Base-by-base conservation (phyloP, 768 basidiomycete species). In the Lyophyllum decastes region DNA sequence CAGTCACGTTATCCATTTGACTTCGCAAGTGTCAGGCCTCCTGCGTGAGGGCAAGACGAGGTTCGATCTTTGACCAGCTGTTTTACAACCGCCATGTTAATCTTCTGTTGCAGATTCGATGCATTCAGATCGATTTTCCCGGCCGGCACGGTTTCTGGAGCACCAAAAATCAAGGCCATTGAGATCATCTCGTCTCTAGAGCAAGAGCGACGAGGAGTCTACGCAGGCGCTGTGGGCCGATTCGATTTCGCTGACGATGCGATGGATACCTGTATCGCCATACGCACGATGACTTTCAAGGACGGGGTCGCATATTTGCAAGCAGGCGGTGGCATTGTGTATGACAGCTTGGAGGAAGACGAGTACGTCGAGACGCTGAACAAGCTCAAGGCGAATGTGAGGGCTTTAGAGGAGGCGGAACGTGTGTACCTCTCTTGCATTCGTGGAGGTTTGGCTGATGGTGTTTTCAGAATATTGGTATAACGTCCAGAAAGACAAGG, bases 121-220 rank as follows among this genome's bases (percentile, higher is more conserved):
- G 97, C 97, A 0, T 98, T 99, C 83, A 86, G 96, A 10, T 98
- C 96, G 22, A 98, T 99, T 62, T 98, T 99, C 79, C 97, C 97
- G 1, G 95, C 96, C 17, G 97, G 97, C 0, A 99, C 97, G 2
- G 97, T 99, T 24, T 98, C 96, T 1, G 97, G 97, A 22, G 97
- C 97, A 30, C 97, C 97, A 2, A 99, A 99, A 76, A 95, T 99
- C 73, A 97, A 96, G 70, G 97, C 97, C 0, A 93, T 99, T 61
- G 94, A 99, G 71, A 87, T 99, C 41, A 77, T 99, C 26, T 88
- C 88, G 5, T 86, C 85, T 19, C 74, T 98, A 49, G 97, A 98
- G 70, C 82, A 88, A 65, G 93, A 98, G 72, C 85, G 87, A 24
- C 85, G 97, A 35, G 95, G 95, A 24, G 89, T 98, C 16, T 99